phyloP scores from a whole-genome alignment of 352 stramenopile species.

The Pythium angustatum region DNA sequence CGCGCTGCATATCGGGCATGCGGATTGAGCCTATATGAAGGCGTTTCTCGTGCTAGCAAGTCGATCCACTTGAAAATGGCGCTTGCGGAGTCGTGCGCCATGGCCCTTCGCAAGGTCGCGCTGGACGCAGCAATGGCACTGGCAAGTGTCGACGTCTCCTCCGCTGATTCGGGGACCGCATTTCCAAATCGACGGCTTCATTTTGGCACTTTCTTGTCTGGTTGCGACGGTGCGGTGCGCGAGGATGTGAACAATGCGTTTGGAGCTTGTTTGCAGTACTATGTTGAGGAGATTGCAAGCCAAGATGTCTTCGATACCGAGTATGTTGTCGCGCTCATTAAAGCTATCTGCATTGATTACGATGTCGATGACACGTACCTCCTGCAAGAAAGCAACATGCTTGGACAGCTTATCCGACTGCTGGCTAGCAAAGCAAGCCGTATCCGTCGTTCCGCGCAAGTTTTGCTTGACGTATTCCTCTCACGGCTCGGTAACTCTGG shows the following conservation, averaged over 20 bases:
- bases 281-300: constrained; percentile 23
- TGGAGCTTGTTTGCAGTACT: constrained; percentile 40
- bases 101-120: constrained; percentile 44
- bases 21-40: constrained; percentile 50
- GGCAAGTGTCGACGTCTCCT: not conserved
- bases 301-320: constrained; percentile 29
- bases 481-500: constrained; percentile 56
- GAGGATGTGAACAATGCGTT: constrained; percentile 56
- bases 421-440: constrained; percentile 44
- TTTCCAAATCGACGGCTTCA: constrained; percentile 38
- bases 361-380: constrained; percentile 76
- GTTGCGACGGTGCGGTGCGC: constrained; percentile 48
- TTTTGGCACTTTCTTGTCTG: constrained; percentile 52
- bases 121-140: constrained; percentile 33
- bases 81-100: constrained; percentile 51
- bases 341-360: constrained; percentile 66
- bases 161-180: constrained; percentile 21
- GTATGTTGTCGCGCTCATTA: constrained; percentile 43
- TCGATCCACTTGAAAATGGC: constrained; percentile 35
- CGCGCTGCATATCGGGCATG: constrained; percentile 46
- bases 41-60: constrained; percentile 32
- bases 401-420: constrained; percentile 55
- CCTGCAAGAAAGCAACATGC: constrained; percentile 60
- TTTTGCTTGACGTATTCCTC: constrained; percentile 52
- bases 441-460: constrained; percentile 54